Conservation (phyloP, 352 stramenopile genomes). For the Stephanocyclus meneghinianus region DNA sequence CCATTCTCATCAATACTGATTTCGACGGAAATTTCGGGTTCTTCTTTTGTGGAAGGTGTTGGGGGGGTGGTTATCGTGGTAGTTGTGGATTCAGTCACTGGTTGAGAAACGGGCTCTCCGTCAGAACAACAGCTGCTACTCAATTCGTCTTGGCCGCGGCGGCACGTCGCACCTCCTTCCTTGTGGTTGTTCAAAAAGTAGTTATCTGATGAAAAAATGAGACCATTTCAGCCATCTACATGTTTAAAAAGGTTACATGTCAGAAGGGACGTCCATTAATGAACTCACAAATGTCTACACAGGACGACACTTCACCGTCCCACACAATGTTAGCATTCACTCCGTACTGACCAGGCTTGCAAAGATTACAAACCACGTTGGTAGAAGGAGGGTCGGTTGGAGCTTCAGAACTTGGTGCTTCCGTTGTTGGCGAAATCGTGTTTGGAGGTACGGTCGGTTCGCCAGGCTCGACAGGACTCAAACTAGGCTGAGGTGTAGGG, state of each 20-base stretch:
- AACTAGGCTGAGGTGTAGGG: constrained; percentile 26
- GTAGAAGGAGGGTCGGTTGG: constrained; percentile 26
- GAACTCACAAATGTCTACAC: constrained; percentile 44
- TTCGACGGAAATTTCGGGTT: constrained; percentile 12
- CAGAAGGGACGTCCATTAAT: neutral
- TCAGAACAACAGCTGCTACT: constrained; percentile 44
- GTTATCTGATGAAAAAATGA: constrained; percentile 23
- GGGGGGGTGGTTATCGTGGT: neutral
- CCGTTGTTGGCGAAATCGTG: constrained; percentile 5
- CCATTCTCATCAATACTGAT: constrained; percentile 46
- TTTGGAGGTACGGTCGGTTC: constrained; percentile 27
- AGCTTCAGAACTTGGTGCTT: neutral
- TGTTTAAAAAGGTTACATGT: neutral
- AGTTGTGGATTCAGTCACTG: neutral
- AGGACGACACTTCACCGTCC: constrained; percentile 38
- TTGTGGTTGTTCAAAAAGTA: constrained; percentile 50
- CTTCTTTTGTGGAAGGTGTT: neutral
- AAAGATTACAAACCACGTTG: constrained; percentile 54
- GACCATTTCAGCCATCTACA: neutral
- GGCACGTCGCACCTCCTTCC: constrained; percentile 35
- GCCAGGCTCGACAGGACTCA: constrained; percentile 30
- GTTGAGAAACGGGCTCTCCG: constrained; percentile 5
- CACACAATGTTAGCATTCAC: constrained; percentile 53
- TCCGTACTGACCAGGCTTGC: constrained; percentile 43
- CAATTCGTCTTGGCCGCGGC: constrained; percentile 33